phyloP scores from a whole-genome alignment of 2,329 filamentous ascomycete genomes.

The Alternaria consortialis region DNA sequence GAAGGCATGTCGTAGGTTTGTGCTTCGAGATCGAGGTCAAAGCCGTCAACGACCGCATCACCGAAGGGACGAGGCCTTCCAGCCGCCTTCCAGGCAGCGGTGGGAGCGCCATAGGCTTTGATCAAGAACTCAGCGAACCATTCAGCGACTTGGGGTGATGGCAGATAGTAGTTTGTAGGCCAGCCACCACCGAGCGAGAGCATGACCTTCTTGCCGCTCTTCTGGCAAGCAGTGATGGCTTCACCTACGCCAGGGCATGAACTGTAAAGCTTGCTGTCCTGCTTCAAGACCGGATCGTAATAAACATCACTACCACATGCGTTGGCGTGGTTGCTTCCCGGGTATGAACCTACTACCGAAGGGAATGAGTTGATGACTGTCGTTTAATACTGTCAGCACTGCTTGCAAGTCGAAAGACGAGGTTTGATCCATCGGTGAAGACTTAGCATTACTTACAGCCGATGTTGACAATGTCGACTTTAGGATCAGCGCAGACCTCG shows the following conservation, averaged over 20 bases:
- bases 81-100: slow-evolving; percentile 38
- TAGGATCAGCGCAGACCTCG: slow-evolving; percentile 61
- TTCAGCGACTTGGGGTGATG: slow-evolving; percentile 51
- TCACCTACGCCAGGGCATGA: slow-evolving; percentile 45
- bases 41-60: slow-evolving; percentile 59
- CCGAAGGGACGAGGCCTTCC: slow-evolving; percentile 58
- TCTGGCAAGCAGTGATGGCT: slow-evolving; percentile 44
- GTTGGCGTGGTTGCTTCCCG: slow-evolving; percentile 65
- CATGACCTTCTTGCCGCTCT: slow-evolving; percentile 49
- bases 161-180: slow-evolving; percentile 55
- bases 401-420: not conserved
- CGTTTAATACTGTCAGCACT: not conserved
- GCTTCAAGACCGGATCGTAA: slow-evolving; percentile 44
- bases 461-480: slow-evolving; percentile 65
- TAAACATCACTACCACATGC: slow-evolving; percentile 52
- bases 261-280: slow-evolving; percentile 7
- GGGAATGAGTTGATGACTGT: slow-evolving; percentile 63
- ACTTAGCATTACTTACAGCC: slow-evolving; percentile 45
- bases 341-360: slow-evolving; percentile 57
- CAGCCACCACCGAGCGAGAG: slow-evolving; percentile 59
- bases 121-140: slow-evolving; percentile 62
- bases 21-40: slow-evolving; percentile 61
- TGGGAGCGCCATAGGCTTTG: slow-evolving; percentile 59
- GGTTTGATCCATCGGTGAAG: not conserved
- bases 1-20: slow-evolving; percentile 31